Evolutionary conservation across 2,329 filamentous ascomycete genomes (phyloP), one percentile per base, ranked within the genome.

Genomic region (Trichoderma arundinaceum): DNA sequence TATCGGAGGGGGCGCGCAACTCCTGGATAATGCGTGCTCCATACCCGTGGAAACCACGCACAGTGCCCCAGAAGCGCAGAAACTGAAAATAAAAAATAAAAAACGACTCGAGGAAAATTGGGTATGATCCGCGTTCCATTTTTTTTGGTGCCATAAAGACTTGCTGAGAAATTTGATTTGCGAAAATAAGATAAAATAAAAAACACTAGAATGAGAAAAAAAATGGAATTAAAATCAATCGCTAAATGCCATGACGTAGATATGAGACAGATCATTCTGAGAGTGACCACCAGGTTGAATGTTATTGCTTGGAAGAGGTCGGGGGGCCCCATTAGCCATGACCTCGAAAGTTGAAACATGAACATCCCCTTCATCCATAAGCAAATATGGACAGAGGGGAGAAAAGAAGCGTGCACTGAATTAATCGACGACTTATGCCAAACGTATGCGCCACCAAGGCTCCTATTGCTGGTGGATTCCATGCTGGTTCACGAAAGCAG

Each of bases 181-280:
- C 72, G 72, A 71, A 73, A 44, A 41, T 28, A 22, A 52, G 75
- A 72, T 69, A 69, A 44, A 53, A 28, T 22, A 39, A 38, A 54
- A 52, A 61, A 71, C 71, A 76, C 71, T 70, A 69, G 32, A 35
- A 70, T 4, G 10, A 74, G 68, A 71, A 70, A 71, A 69, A 72
- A 69, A 65, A 69, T n/a, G 19, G n/a, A 44, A 49, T 57, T 49
- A 68, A 70, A 74, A 74, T 67, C 72, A 77, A 70, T 78, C 79
- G 79, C 80, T 82, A 80, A 79, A 82, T 81, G 79, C 80, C 77
- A 77, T 77, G 76, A 79, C 74, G 72, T 77, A 75, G 73, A 77
- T 75, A 70, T 73, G 69, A 75, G 67, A 72, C 71, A 66, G 57
- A 67, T 75, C 76, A 76, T 75, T 78, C 73, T 74, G 73, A 71